Evolutionary conservation across 768 basidiomycete genomes (phyloP), one percentile per base, ranked within the genome.

Genomic region (Leccinum disarticulatum): DNA sequence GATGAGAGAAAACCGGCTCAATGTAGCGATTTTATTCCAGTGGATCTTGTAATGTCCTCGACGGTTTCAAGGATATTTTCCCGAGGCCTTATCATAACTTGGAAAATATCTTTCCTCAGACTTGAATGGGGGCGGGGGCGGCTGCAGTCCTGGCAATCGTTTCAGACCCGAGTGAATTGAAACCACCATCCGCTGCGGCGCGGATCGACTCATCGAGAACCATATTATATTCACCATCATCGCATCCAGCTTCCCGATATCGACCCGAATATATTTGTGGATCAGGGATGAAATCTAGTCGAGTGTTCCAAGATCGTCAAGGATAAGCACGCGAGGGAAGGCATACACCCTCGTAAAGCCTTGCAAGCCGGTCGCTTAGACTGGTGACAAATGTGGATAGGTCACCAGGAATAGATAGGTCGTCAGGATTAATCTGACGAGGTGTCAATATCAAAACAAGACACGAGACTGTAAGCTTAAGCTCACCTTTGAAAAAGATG

Each of bases 21-120:
- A 77, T 1, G 88, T 87, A 1, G 91, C 87, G 4, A 95, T 87
- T 68, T 94, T 92, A 57, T 81, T 83, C 89, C 91, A 93, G 61
- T 87, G 85, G 2, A 81, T 76, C 69, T 90, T 90, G 76, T 4
- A 95, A 78, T 6, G 81, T 80, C 56, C 78, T 84, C 1, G 88
- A 83, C 0, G 84, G 79, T 61, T 84, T 84, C 9, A 83, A 78
- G 33, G 87, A 84, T 6, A 89, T 84, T 72, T 90, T 91, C 48
- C 85, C 85, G 55, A 95, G 78, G 25, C 86, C 85, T 81, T 88
- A 91, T 46, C 93, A 88, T 57, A 96, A 75, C 65, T 87, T 88
- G 10, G 87, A 81, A 54, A 93, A 82, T 41, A 95, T 79, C 60
- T 86, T 84, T 35, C 91, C 93, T 38, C 93, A 82, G 4, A 94